Evolutionary conservation across 1,284 basidiomycete genomes (phyloP).

Genomic region (Ceratobasidium sp.): DNA sequence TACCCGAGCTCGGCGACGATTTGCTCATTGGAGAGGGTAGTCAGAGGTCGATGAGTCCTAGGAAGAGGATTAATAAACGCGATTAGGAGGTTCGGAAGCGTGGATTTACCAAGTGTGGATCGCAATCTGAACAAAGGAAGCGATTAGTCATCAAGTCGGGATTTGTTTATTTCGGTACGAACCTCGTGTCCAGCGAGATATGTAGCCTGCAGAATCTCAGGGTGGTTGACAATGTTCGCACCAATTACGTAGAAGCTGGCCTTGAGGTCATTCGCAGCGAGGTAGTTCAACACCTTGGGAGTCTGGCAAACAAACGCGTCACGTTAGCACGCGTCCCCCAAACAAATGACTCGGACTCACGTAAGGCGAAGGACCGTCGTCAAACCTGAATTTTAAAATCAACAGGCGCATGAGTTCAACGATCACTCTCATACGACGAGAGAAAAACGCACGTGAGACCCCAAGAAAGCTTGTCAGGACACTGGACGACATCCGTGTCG

Average conservation of each 20-base stretch:
- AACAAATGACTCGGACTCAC: too few relatives aligned
- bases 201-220: conserved; percentile 80
- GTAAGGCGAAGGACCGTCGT: conserved; percentile 85
- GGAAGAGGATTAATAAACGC: not conserved
- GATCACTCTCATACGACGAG: not conserved
- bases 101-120: conserved; percentile 27
- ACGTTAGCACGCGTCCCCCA: too few relatives aligned
- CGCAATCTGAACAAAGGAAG: conserved; percentile 2
- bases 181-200: conserved; percentile 72
- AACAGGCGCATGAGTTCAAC: not conserved
- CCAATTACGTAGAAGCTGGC: conserved; percentile 91
- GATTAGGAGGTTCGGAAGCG: too few relatives aligned
- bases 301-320: conserved; percentile 56
- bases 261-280: conserved; percentile 71
- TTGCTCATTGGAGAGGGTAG: conserved; percentile 79
- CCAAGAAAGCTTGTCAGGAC: conserved; percentile 85
- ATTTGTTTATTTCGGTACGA: not conserved
- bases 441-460: conserved; percentile 66
- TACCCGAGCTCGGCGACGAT: conserved; percentile 95
- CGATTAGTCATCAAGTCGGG: conserved; percentile 66
- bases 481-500: conserved; percentile 73
- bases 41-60: conserved; percentile 37
- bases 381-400: conserved; percentile 64
- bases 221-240: conserved; percentile 75
- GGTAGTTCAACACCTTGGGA: conserved; percentile 74